phyloP scores from a whole-genome alignment of 257 asterid genomes.

The Avicennia marina region DNA sequence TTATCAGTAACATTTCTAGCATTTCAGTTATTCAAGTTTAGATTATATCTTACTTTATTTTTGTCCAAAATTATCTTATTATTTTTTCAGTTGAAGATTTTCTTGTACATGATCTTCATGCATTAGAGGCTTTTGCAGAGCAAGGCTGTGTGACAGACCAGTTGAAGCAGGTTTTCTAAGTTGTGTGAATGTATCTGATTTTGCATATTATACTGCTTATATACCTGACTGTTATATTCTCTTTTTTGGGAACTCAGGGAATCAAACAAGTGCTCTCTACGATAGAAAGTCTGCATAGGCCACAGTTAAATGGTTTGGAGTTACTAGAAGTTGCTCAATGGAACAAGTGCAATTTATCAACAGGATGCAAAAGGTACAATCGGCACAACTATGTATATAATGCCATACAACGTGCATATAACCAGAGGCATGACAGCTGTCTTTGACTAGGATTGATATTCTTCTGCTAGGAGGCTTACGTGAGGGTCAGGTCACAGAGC shows the following conservation, averaged over 20 bases:
- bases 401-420: constrained; percentile 1
- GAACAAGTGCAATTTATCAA: constrained; percentile 46
- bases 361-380: constrained; percentile 66
- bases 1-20: not conserved
- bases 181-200: not conserved
- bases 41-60: not conserved
- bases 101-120: constrained; percentile 53
- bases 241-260: constrained; percentile 39
- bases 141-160: constrained; percentile 34
- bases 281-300: constrained; percentile 45
- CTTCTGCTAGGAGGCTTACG: constrained; percentile 73
- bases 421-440: constrained; percentile 6
- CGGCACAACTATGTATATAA: constrained; percentile 1
- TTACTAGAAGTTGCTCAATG: constrained; percentile 51
- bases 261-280: constrained; percentile 53
- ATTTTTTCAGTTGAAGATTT: constrained; percentile 63
- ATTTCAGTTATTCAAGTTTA: constrained; percentile 2
- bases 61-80: not conserved
- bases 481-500: constrained; percentile 69
- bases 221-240: not conserved
- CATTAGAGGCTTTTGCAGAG: constrained; percentile 47
- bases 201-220: not conserved
- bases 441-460: constrained; percentile 55
- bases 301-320: constrained; percentile 66
- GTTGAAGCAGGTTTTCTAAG: constrained; percentile 51